Evolutionary conservation across 768 basidiomycete genomes (phyloP).

Genomic region (Astraeus odoratus): DNA sequence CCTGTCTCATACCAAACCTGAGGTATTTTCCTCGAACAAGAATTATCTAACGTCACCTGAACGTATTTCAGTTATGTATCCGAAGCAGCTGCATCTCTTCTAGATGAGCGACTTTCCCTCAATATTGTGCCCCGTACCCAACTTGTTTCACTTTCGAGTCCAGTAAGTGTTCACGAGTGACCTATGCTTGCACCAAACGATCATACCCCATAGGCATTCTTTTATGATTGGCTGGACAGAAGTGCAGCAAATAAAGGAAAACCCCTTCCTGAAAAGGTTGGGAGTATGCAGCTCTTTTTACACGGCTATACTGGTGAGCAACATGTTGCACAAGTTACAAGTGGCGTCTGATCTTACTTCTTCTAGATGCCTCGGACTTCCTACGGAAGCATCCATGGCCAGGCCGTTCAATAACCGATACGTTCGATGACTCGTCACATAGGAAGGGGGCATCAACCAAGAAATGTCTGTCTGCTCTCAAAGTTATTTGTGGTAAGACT

Average conservation of each 20-base stretch:
- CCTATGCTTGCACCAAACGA: conserved; percentile 1
- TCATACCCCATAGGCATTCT: conserved; percentile 57
- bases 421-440: conserved; percentile 80
- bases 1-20: conserved; percentile 84
- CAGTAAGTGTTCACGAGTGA: conserved; percentile 27
- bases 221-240: conserved; percentile 88
- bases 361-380: conserved; percentile 78
- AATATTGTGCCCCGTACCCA: conserved; percentile 84
- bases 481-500: conserved; percentile 80
- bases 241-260: conserved; percentile 80
- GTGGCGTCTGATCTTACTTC: not conserved
- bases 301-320: conserved; percentile 67
- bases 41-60: not conserved
- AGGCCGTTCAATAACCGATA: conserved; percentile 75
- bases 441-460: conserved; percentile 64
- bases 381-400: conserved; percentile 85
- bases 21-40: conserved; percentile 38
- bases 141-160: conserved; percentile 75
- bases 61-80: conserved; percentile 61
- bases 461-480: conserved; percentile 58
- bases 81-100: conserved; percentile 80
- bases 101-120: conserved; percentile 67
- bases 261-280: conserved; percentile 79
- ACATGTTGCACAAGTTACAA: not conserved
- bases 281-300: conserved; percentile 85